Conservation (phyloP, 2,329 filamentous ascomycete genomes). For the Zasmidium citrigriseum region DNA sequence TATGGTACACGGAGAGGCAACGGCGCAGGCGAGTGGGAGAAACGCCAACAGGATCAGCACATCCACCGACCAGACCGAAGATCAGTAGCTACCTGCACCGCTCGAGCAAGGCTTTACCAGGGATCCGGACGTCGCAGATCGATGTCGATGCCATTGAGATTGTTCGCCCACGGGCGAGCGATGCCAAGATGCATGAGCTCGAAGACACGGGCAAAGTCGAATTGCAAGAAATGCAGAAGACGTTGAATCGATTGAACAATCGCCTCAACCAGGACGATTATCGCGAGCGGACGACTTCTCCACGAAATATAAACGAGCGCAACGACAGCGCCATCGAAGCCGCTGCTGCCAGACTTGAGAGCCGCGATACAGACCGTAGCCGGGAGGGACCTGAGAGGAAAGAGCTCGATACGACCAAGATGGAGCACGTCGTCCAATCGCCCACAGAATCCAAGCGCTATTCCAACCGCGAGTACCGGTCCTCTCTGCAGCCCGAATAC, state of each 20-base stretch:
- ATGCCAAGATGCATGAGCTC: slow-evolving; percentile 5
- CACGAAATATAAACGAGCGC: neutral
- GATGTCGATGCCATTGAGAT: neutral
- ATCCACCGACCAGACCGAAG: neutral
- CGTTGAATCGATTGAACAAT: neutral
- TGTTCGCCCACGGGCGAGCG: neutral
- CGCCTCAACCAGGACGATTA: neutral
- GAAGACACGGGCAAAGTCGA: slow-evolving; percentile 3
- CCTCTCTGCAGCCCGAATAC: neutral
- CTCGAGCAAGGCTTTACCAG: neutral
- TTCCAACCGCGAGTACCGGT: neutral
- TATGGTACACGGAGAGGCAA: slow-evolving; percentile 16
- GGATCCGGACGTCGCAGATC: neutral
- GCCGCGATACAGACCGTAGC: neutral
- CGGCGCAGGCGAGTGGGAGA: slow-evolving; percentile 1
- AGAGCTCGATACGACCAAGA: slow-evolving; percentile 5
- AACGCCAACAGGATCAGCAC: neutral
- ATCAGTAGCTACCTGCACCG: slow-evolving; percentile 6
- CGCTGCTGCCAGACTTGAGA: neutral
- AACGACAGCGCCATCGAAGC: slow-evolving; percentile 1
- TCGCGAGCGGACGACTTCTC: neutral
- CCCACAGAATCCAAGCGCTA: neutral
- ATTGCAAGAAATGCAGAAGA: slow-evolving; percentile 2
- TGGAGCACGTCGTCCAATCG: neutral
- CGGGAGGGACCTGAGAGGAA: neutral